phyloP scores from a whole-genome alignment of 164 flowering plant species.

The Vitis labrusca region DNA sequence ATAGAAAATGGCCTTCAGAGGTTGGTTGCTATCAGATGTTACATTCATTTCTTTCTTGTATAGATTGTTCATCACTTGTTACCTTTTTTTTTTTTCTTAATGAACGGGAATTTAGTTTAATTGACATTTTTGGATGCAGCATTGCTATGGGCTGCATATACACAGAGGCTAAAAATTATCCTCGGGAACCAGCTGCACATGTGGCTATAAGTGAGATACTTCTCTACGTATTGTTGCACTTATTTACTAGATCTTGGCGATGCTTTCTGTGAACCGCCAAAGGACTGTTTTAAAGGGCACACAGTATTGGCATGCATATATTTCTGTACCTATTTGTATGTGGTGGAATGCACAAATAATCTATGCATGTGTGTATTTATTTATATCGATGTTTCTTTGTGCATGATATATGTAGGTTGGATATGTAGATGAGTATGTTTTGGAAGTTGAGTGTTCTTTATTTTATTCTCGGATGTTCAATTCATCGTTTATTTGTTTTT shows the following conservation, averaged over 20 bases:
- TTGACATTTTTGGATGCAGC: conserved; percentile 53
- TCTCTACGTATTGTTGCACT: background rate
- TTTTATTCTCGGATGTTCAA: conserved; percentile 7
- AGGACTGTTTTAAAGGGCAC: too few species aligned
- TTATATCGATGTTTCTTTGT: background rate
- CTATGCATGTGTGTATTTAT: background rate
- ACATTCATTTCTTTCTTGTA: conserved; percentile 12
- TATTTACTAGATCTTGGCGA: background rate
- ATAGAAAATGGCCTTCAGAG: conserved; percentile 88
- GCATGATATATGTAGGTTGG: background rate
- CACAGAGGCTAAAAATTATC: conserved; percentile 93
- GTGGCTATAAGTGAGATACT: conserved; percentile 90
- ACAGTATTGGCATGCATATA: too few species aligned
- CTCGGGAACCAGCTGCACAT: conserved; percentile 99
- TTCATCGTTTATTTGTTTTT: conserved; percentile 4
- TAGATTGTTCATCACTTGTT: conserved; percentile 2
- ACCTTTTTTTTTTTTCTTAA: background rate
- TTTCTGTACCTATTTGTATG: background rate
- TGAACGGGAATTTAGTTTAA: conserved; percentile 4
- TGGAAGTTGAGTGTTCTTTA: background rate
- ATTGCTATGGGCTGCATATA: conserved; percentile 97
- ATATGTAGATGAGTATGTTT: background rate
- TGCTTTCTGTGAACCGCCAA: background rate
- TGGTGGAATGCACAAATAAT: background rate
- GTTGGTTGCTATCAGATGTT: conserved; percentile 26